Base-by-base conservation (phyloP, 768 basidiomycete genomes). In the Leccinum ochraceum region DNA sequence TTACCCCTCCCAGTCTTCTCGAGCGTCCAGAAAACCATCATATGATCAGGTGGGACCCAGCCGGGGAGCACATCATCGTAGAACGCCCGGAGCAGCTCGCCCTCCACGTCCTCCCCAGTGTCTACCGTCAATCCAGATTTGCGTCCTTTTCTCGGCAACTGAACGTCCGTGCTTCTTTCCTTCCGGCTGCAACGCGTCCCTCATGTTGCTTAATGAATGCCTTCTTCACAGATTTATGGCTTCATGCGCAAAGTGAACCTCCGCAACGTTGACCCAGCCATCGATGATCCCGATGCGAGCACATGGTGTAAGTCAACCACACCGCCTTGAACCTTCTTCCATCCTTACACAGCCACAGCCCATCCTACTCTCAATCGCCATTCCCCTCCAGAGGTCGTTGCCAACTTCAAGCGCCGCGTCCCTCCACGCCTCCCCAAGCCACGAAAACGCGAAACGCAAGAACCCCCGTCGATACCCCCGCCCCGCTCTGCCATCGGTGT, bases 221-320 rank as follows among this genome's bases (percentile, higher is more conserved):
- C 59, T 54, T 68, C 69, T 60, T 56, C 60, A 68, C 69, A 96
- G 94, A 97, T 97, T 77, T 97, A 97, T 80, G 95, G 94, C 66
- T 97, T 95, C 81, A 95, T 95, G 92, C 93, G 94, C 77, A 95
- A 96, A 77, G 92, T 96, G 73, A 95, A 95, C 80, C 82, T 95
- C 68, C 89, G 92, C 74, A 94, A 95, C 78, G 90, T 95, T 75
- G 94, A 95, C 80, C 91, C 92, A 63, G 92, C 91, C 63, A 95
- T 95, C 67, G 90, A 92, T 77, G 94, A 96, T 78, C 94, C 94
- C 63, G 94, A 97, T 78, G 94, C 94, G 14, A 94, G 92, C 75
- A 95, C 94, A 63, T 97, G 94, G 94, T 95, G 94, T 95, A 80
- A 74, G 94, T 85, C 61, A 28, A 56, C 28, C 60, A n/a, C n/a